phyloP scores from a whole-genome alignment of 169 alveolate genomes.

The Cryptosporidium sp. region DNA sequence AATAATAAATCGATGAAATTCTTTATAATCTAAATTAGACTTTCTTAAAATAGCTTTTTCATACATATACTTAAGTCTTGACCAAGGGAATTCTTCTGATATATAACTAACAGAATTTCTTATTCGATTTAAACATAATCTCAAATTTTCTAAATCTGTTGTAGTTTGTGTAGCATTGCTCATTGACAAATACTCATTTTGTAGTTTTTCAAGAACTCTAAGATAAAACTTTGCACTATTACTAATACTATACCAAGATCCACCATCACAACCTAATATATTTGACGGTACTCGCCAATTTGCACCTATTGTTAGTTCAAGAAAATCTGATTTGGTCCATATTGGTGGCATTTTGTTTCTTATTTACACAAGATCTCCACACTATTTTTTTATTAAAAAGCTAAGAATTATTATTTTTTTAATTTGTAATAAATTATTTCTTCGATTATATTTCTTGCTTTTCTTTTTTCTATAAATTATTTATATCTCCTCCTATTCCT shows the following conservation, averaged over 20 bases:
- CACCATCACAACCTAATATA: slow-evolving; percentile 47
- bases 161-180: not conserved
- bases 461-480: no score
- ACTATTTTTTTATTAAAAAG: no score
- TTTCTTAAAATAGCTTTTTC: slow-evolving; percentile 35
- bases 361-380: not conserved
- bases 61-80: slow-evolving; percentile 51
- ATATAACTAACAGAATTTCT: slow-evolving; percentile 34
- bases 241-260: slow-evolving; percentile 54
- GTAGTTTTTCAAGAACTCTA: slow-evolving; percentile 23
- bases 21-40: slow-evolving; percentile 49
- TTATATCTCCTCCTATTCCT: not conserved
- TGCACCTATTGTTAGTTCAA: slow-evolving; percentile 32
- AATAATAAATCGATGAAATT: slow-evolving; percentile 34
- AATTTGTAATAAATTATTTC: not conserved
- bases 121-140: slow-evolving; percentile 20
- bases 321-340: slow-evolving; percentile 57
- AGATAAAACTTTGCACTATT: slow-evolving; percentile 57
- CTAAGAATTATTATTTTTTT: no score
- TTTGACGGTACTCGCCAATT: slow-evolving; percentile 63
- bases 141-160: slow-evolving; percentile 19
- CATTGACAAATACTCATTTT: slow-evolving; percentile 31
- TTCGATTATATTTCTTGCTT: not conserved
- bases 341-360: slow-evolving; percentile 29
- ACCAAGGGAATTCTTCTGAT: slow-evolving; percentile 73